phyloP scores from a whole-genome alignment of 2,329 filamentous ascomycete species.

The Phoma sp. region DNA sequence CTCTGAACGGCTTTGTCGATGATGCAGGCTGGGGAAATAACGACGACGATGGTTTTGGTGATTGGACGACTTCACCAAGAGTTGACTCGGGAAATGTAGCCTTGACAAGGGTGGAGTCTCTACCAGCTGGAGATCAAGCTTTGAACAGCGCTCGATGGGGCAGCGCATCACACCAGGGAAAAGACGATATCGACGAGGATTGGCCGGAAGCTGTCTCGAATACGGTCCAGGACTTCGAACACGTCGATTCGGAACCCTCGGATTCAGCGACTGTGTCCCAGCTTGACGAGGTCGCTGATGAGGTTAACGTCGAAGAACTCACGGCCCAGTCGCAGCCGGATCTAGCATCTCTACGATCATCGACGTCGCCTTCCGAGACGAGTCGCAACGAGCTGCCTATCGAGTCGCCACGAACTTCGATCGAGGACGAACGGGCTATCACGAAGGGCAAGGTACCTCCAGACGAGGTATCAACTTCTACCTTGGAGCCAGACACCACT shows the following conservation, averaged over 20 bases:
- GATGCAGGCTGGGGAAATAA: constrained; percentile 46
- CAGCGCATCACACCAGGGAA: not conserved
- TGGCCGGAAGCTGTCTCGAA: constrained; percentile 21
- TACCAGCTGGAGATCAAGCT: not conserved
- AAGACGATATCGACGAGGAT: constrained; percentile 11
- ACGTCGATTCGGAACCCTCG: constrained; percentile 37
- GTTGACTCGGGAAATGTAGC: constrained; percentile 4
- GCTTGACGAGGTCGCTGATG: constrained; percentile 10
- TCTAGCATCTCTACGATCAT: constrained; percentile 43
- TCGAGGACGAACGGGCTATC: constrained; percentile 40
- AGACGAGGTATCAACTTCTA: not conserved
- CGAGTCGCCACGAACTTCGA: constrained; percentile 47
- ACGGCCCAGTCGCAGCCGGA: constrained; percentile 24
- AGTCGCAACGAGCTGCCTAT: constrained; percentile 38
- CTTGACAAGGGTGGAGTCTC: not conserved
- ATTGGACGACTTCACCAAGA: constrained; percentile 32
- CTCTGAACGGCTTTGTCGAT: constrained; percentile 43
- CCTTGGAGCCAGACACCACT: not conserved
- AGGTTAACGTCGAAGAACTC: constrained; percentile 29
- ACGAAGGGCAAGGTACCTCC: not conserved
- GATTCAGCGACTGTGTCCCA: constrained; percentile 40
- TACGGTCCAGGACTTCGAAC: constrained; percentile 16
- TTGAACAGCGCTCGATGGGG: constrained; percentile 15
- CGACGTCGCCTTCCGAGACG: constrained; percentile 45
- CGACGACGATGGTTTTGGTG: constrained; percentile 39